Evolutionary conservation across 2,329 filamentous ascomycete genomes (phyloP).

Genomic region (Meredithiella fracta): DNA sequence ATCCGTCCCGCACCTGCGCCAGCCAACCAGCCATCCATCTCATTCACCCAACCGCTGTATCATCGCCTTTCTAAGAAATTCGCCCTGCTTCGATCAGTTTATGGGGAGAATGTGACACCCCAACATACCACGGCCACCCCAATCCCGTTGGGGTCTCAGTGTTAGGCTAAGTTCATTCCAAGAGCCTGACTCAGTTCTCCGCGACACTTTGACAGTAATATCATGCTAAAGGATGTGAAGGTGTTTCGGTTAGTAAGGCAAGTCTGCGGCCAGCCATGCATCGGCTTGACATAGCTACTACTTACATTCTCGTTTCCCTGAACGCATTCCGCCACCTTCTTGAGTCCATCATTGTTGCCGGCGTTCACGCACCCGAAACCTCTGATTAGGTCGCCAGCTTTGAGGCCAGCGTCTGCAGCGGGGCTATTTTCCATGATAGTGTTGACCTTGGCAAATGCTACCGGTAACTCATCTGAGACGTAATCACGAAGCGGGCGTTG

Average conservation of each 20-base stretch:
- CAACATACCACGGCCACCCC: conserved; percentile 79
- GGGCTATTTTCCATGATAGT: conserved; percentile 63
- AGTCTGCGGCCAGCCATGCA: not conserved
- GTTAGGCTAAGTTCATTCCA: conserved; percentile 49
- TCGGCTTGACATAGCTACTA: conserved; percentile 17
- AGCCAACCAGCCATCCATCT: no score
- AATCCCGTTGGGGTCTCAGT: conserved; percentile 60
- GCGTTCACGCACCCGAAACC: conserved; percentile 73
- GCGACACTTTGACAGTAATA: conserved; percentile 51
- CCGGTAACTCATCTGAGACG: conserved; percentile 2
- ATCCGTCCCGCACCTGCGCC: no score
- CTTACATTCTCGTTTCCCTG: conserved; percentile 78
- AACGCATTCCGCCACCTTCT: conserved; percentile 76
- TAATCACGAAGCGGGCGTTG: conserved; percentile 11
- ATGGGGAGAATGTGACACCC: conserved; percentile 69
- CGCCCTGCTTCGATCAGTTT: not conserved
- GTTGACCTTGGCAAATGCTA: conserved; percentile 82
- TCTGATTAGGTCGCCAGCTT: conserved; percentile 62
- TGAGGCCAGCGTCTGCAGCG: conserved; percentile 66
- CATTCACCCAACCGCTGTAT: no score
- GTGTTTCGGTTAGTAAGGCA: not conserved
- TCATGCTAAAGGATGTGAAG: conserved; percentile 38
- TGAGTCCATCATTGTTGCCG: conserved; percentile 71
- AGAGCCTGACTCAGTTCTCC: conserved; percentile 27
- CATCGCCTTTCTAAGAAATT: not conserved